Evolutionary conservation across 805 yeast genomes (phyloP).

Genomic region (Wickerhamomyces chaumierensis): DNA sequence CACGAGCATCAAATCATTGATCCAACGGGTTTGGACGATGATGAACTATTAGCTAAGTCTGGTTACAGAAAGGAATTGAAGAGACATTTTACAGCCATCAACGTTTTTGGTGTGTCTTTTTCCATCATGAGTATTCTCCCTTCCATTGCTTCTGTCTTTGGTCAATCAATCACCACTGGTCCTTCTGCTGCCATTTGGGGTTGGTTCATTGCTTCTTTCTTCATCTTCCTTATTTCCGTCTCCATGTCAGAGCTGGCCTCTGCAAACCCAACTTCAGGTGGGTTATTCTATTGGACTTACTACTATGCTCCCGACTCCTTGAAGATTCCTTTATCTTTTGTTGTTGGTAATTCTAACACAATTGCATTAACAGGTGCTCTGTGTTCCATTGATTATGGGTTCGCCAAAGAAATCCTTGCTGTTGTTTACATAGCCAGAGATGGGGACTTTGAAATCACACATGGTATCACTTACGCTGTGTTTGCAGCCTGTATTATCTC

Average conservation of each 20-base stretch:
- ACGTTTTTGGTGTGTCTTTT: slow-evolving; percentile 57
- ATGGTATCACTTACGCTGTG: slow-evolving; percentile 46
- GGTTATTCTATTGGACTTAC: slow-evolving; percentile 51
- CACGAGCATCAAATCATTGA: slow-evolving; percentile 13
- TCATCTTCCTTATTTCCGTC: slow-evolving; percentile 43
- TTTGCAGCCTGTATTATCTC: slow-evolving; percentile 44
- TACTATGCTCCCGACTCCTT: slow-evolving; percentile 43
- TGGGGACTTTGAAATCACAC: slow-evolving; percentile 38
- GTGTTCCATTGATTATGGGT: slow-evolving; percentile 56
- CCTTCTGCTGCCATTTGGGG: slow-evolving; percentile 53
- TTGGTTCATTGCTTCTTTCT: slow-evolving; percentile 46
- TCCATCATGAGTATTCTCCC: slow-evolving; percentile 57
- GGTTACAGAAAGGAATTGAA: slow-evolving; percentile 58
- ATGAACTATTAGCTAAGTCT: slow-evolving; percentile 20
- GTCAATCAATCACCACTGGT: slow-evolving; percentile 42
- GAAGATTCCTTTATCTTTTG: slow-evolving; percentile 38
- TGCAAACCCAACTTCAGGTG: slow-evolving; percentile 64
- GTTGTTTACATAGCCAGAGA: slow-evolving; percentile 34
- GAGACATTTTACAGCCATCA: slow-evolving; percentile 44
- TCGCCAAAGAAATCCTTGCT: slow-evolving; percentile 41
- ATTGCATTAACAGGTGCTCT: slow-evolving; percentile 51
- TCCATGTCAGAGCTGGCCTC: slow-evolving; percentile 51
- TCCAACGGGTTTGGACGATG: not conserved
- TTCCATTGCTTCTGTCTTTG: slow-evolving; percentile 41
- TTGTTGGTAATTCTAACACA: slow-evolving; percentile 54